Conservation (phyloP, 169 alveolate genomes). For the Toxoplasma gondii region DNA sequence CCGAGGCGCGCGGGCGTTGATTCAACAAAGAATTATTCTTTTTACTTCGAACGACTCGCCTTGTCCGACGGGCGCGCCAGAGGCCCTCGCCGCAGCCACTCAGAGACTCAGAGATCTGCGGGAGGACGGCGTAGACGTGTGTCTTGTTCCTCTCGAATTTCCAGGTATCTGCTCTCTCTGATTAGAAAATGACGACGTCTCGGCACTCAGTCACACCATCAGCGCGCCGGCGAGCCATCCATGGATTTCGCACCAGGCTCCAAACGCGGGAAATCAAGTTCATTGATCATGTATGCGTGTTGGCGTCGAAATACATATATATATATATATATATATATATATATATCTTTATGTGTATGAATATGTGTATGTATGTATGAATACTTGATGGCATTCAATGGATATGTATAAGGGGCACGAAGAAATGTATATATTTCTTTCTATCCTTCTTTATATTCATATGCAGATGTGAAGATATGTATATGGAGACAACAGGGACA, state of each 20-base stretch:
- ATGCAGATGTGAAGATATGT: too few relatives aligned
- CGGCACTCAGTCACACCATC: not conserved
- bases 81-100: not conserved
- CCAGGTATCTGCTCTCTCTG: not conserved
- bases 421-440: too few relatives aligned
- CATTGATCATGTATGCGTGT: too few relatives aligned
- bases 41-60: slow-evolving; percentile 10
- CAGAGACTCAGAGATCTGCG: slow-evolving; percentile 1
- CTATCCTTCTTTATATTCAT: too few relatives aligned
- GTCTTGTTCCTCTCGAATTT: not conserved
- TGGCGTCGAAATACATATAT: not conserved
- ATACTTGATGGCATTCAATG: too few relatives aligned
- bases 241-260: not conserved
- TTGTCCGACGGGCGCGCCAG: not conserved
- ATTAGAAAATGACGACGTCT: not conserved
- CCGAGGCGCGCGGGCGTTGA: not conserved
- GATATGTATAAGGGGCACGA: not conserved
- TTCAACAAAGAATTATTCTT: not conserved
- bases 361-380: not conserved
- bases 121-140: slow-evolving; percentile 14
- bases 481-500: too few relatives aligned
- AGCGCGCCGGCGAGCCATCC: not conserved
- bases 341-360: not conserved
- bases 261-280: too few relatives aligned
- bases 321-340: not conserved